Evolutionary conservation across 768 basidiomycete species (phyloP).

Genomic region (Neoboletus brunneissimus): DNA sequence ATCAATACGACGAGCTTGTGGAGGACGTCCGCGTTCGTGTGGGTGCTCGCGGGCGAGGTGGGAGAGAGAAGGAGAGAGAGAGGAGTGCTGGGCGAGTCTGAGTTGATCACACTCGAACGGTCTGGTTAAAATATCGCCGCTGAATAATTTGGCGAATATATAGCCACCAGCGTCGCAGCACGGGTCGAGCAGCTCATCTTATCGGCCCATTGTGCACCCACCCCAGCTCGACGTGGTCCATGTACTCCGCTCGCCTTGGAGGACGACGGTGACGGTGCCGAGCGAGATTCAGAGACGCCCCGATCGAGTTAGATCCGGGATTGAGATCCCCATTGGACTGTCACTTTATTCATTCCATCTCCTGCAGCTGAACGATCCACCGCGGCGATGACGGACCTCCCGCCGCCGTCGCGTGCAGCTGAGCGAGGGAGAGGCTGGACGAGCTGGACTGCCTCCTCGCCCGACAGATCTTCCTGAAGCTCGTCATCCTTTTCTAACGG

Average conservation of each 20-base stretch:
- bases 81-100: conserved; percentile 7
- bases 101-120: conserved; percentile 16
- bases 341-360: background rate
- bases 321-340: conserved; percentile 19
- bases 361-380: background rate
- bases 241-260: background rate
- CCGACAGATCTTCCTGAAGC: background rate
- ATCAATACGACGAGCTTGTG: conserved; percentile 7
- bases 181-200: background rate
- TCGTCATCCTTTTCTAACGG: conserved; percentile 4
- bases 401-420: background rate
- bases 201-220: background rate
- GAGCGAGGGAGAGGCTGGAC: background rate
- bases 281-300: conserved; percentile 11
- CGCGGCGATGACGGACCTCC: background rate
- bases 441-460: background rate
- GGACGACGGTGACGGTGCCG: conserved; percentile 24
- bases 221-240: background rate
- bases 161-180: conserved; percentile 4
- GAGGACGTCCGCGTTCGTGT: background rate
- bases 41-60: background rate
- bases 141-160: conserved; percentile 21
- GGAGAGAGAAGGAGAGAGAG: background rate
- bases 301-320: conserved; percentile 31
- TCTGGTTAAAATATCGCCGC: conserved; percentile 24